Evolutionary conservation across 495 filamentous ascomycete species (phyloP).

Genomic region (Tirmania nivea): DNA sequence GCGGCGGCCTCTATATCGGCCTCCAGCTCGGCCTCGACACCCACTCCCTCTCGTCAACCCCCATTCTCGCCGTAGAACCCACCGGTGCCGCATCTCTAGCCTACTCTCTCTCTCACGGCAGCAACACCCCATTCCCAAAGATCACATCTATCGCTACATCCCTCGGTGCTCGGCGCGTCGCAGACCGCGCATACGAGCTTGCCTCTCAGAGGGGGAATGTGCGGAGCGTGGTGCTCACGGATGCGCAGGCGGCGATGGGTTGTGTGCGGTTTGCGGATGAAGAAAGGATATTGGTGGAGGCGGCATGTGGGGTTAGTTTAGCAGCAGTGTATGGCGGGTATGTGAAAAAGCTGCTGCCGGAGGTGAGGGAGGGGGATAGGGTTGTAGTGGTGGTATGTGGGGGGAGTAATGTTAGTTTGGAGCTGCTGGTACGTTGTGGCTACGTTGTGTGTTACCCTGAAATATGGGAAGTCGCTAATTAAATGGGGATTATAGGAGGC

Average conservation of each 20-base stretch:
- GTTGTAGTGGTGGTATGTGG: slow-evolving; percentile 79
- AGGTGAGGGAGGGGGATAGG: slow-evolving; percentile 35
- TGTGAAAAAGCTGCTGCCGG: slow-evolving; percentile 38
- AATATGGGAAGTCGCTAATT: too few species aligned
- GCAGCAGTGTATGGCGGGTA: slow-evolving; percentile 44
- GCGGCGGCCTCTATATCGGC: slow-evolving; percentile 69
- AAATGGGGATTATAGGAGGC: too few species aligned
- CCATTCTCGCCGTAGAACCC: slow-evolving; percentile 66
- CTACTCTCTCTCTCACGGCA: slow-evolving; percentile 33
- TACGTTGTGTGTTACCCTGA: background rate
- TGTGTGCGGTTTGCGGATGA: slow-evolving; percentile 61
- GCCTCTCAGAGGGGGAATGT: slow-evolving; percentile 28
- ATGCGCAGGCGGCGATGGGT: slow-evolving; percentile 60
- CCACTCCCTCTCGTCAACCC: slow-evolving; percentile 16
- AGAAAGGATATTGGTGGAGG: slow-evolving; percentile 57
- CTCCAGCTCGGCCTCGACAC: slow-evolving; percentile 48
- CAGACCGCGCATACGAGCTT: slow-evolving; percentile 47
- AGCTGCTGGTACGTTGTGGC: background rate
- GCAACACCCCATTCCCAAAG: slow-evolving; percentile 41
- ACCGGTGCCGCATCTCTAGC: slow-evolving; percentile 53
- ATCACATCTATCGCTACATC: slow-evolving; percentile 68
- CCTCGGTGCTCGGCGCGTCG: slow-evolving; percentile 56
- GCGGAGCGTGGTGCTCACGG: slow-evolving; percentile 45
- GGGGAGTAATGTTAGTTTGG: slow-evolving; percentile 23
- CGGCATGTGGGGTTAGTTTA: slow-evolving; percentile 59